phyloP scores from a whole-genome alignment of 306 rosid genomes.

The Carpinus viminea region DNA sequence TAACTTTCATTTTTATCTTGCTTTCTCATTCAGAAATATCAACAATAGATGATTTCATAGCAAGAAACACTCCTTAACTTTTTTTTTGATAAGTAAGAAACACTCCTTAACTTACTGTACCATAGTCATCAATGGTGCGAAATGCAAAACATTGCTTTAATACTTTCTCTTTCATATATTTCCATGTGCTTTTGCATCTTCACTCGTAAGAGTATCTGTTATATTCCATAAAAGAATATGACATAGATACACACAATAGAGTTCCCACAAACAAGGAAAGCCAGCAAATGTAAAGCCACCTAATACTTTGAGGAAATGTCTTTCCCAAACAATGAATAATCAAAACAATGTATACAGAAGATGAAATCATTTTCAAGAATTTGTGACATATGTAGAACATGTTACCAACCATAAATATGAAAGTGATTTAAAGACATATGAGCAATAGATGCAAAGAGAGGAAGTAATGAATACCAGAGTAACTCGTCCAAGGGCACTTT shows the following conservation, averaged over 20 bases:
- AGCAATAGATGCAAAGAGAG: conserved; percentile 14
- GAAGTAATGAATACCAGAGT: conserved; percentile 63
- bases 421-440: conserved; percentile 7
- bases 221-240: background rate
- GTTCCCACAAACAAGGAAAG: background rate
- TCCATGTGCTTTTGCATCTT: background rate
- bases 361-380: background rate
- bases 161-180: background rate
- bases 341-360: background rate
- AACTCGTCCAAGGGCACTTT: conserved; percentile 91
- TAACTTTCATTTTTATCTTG: background rate
- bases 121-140: background rate
- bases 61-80: background rate
- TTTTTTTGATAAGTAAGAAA: background rate
- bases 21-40: background rate
- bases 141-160: background rate
- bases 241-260: background rate
- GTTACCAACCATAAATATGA: background rate
- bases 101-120: background rate
- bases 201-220: background rate
- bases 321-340: background rate
- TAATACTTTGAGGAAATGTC: background rate
- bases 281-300: background rate
- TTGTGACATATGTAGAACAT: background rate
- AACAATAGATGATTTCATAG: background rate